Conservation (phyloP, 495 filamentous ascomycete species). For the Aspergillus taichungensis region DNA sequence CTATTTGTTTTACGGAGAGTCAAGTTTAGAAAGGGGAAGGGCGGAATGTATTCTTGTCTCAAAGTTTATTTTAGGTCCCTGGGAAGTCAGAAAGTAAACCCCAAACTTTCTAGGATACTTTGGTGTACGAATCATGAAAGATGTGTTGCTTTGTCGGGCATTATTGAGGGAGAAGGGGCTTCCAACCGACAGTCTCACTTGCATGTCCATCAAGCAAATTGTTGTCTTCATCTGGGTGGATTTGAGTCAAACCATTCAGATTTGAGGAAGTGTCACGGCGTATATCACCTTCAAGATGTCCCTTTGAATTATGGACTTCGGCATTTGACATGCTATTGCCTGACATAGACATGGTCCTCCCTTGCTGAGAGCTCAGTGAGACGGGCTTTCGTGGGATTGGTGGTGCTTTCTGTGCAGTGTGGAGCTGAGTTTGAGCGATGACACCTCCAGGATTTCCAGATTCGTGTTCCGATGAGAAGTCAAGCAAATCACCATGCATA, state of each 20-base stretch:
- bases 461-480: too few relatives aligned
- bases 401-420: slow-evolving; percentile 8
- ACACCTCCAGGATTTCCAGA: too few relatives aligned
- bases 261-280: background rate
- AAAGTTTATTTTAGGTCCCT: background rate
- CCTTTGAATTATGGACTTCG: too few relatives aligned
- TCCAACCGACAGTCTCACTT: slow-evolving; percentile 24
- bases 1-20: too few relatives aligned
- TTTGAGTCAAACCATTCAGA: background rate
- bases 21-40: too few relatives aligned
- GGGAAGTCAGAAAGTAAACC: too few relatives aligned
- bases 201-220: slow-evolving; percentile 21
- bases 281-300: background rate
- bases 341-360: background rate
- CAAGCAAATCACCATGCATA: too few relatives aligned
- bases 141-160: background rate
- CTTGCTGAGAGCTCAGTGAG: slow-evolving; percentile 15
- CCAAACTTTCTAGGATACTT: too few relatives aligned
- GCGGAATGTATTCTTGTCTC: background rate
- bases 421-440: slow-evolving; percentile 1
- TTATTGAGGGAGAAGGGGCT: slow-evolving; percentile 23
- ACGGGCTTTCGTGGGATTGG: slow-evolving; percentile 28
- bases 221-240: background rate
- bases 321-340: too few relatives aligned
- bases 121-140: background rate